These are phyloP conservation scores for Eimeria praecox DNA, from an alignment of 169 alveolate species.

Conservation along the genomic window DNA sequence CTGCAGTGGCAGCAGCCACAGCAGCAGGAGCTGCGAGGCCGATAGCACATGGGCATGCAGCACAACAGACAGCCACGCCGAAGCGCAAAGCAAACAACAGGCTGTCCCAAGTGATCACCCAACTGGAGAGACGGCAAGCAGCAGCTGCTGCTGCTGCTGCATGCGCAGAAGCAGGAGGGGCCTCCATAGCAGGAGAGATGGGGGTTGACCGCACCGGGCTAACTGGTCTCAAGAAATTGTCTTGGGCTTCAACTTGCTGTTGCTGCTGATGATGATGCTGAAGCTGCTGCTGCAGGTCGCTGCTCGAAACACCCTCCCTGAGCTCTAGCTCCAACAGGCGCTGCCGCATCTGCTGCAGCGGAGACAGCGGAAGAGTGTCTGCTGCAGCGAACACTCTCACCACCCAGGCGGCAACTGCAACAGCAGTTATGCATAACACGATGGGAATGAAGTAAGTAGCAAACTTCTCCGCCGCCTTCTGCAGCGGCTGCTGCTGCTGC, in stretches of 20 bases:
- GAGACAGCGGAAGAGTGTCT: conserved; percentile 40
- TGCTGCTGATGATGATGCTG: conserved; percentile 18
- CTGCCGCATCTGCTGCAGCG: conserved; percentile 69
- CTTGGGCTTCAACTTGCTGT: conserved; percentile 1
- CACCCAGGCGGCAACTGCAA: conserved; percentile 50
- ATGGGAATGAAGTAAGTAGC: conserved; percentile 69
- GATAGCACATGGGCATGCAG: conserved; percentile 94
- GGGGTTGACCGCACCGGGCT: conserved; percentile 12
- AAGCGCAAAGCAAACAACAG: conserved; percentile 86
- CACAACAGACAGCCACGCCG: conserved; percentile 89
- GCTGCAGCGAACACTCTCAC: conserved; percentile 39
- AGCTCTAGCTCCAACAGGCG: conserved; percentile 38
- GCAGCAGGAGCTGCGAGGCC: conserved; percentile 86
- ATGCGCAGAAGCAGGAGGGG: neutral
- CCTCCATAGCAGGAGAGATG: neutral
- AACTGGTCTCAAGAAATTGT: neutral
- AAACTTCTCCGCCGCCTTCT: conserved; percentile 66
- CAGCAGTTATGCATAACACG: conserved; percentile 39
- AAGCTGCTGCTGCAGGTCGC: conserved; percentile 21
- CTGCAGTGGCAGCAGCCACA: conserved; percentile 80
- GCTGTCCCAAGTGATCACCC: conserved; percentile 76
- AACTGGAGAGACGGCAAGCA: conserved; percentile 38
- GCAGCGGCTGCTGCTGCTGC: conserved; percentile 48
- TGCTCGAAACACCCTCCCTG: conserved; percentile 41
- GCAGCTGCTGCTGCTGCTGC: conserved; percentile 62